phyloP scores from a whole-genome alignment of 148 eudicot genomes.

The Silene conica region DNA sequence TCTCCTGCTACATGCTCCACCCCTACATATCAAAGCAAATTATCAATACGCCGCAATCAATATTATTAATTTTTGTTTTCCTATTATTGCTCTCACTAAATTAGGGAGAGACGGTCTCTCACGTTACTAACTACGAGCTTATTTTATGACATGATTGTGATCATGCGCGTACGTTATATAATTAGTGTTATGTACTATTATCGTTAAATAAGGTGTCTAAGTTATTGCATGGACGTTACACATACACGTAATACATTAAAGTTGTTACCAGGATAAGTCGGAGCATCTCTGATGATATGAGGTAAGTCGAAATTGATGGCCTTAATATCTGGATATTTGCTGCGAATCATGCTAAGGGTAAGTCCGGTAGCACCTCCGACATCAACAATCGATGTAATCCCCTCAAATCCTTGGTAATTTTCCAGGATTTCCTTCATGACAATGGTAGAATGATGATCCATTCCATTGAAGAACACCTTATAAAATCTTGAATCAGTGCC shows the following conservation, averaged over 20 bases:
- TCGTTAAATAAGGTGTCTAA: no score
- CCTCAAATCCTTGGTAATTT: conserved; percentile 22
- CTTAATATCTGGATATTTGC: conserved; percentile 21
- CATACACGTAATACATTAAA: no score
- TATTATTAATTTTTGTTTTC: no score
- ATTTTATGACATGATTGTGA: no score
- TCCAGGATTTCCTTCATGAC: conserved; percentile 19
- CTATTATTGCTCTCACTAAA: no score
- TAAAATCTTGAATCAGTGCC: conserved; percentile 17
- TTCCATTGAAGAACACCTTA: conserved; percentile 23
- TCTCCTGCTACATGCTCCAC: conserved; percentile 35
- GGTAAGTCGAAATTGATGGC: conserved; percentile 33
- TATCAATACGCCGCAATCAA: no score
- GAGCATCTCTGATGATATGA: conserved; percentile 21
- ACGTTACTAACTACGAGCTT: no score
- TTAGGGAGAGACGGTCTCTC: no score
- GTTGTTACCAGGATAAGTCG: conserved; percentile 21
- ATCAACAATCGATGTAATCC: conserved; percentile 24
- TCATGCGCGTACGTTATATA: no score
- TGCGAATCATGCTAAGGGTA: conserved; percentile 20
- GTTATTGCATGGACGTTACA: no score
- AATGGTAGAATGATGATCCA: conserved; percentile 21
- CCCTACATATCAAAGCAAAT: conserved; percentile 16
- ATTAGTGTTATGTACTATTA: no score
- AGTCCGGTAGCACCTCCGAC: conserved; percentile 33